Conservation (phyloP, 192 early-diverging fungal species). For the Piromyces finnis region DNA sequence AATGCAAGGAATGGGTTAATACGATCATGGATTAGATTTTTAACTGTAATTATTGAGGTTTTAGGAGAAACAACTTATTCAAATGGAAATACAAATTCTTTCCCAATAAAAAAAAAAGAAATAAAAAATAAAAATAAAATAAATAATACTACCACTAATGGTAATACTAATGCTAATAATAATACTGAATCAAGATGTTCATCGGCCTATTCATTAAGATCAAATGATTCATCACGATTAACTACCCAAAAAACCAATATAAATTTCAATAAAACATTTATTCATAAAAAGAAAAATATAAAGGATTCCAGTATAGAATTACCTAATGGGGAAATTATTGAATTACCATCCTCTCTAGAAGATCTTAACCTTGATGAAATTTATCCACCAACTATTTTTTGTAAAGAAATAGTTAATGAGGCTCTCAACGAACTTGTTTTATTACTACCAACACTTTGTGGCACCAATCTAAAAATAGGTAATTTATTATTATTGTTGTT, state of each 20-base stretch:
- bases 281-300: no score
- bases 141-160: no score
- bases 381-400: background rate
- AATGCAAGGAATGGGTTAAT: background rate
- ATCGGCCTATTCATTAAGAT: no score
- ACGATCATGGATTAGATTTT: background rate
- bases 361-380: background rate
- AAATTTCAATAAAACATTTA: no score
- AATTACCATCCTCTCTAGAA: background rate
- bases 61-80: background rate
- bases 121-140: background rate
- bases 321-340: background rate
- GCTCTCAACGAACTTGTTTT: background rate
- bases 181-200: no score
- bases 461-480: background rate
- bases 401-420: background rate
- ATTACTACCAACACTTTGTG: background rate
- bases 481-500: background rate
- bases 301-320: no score
- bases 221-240: no score
- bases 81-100: background rate
- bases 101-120: background rate
- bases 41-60: background rate
- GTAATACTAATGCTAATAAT: background rate
- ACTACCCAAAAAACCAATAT: no score